Evolutionary conservation across 176 grass and related monocot species (phyloP).

Genomic region (Typha latifolia): DNA sequence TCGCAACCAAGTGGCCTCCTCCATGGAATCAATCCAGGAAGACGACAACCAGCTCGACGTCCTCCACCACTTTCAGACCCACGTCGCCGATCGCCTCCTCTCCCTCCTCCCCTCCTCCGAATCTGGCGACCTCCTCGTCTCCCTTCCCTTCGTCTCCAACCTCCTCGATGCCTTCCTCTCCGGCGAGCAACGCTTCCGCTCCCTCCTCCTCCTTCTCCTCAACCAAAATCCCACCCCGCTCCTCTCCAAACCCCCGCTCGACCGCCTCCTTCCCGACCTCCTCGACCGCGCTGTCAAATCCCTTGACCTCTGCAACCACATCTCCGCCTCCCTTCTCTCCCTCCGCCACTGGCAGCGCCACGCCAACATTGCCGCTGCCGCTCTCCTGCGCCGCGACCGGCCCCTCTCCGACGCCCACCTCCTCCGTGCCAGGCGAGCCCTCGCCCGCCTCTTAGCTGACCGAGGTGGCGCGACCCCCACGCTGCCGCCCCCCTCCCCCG

Average conservation of each 20-base stretch:
- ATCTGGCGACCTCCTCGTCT: slow-evolving; percentile 15
- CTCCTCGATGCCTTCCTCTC: slow-evolving; percentile 59
- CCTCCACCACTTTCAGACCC: slow-evolving; percentile 52
- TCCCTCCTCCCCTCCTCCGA: slow-evolving; percentile 8
- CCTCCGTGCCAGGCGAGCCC: slow-evolving; percentile 62
- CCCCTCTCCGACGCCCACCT: slow-evolving; percentile 37
- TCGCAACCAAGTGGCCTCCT: slow-evolving; percentile 37
- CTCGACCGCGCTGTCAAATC: slow-evolving; percentile 68
- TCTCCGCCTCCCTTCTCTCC: slow-evolving; percentile 56
- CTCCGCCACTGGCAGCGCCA: slow-evolving; percentile 62
- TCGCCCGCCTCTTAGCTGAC: slow-evolving; percentile 36
- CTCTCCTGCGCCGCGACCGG: slow-evolving; percentile 23
- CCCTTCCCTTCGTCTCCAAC: slow-evolving; percentile 71
- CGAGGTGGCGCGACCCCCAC: neutral
- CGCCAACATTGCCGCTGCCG: slow-evolving; percentile 50
- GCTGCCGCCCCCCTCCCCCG: neutral
- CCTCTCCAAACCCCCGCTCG: slow-evolving; percentile 38
- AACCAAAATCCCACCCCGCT: slow-evolving; percentile 10
- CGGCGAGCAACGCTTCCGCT: slow-evolving; percentile 47
- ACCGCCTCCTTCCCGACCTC: slow-evolving; percentile 59
- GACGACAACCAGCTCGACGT: slow-evolving; percentile 40
- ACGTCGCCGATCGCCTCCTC: slow-evolving; percentile 55
- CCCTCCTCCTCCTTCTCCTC: slow-evolving; percentile 25
- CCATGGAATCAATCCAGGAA: slow-evolving; percentile 58
- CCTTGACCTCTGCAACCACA: slow-evolving; percentile 76